These are phyloP conservation scores for Trichoderma sp. DNA, from an alignment of 2,329 filamentous ascomycete genomes.

Conservation along the genomic window DNA sequence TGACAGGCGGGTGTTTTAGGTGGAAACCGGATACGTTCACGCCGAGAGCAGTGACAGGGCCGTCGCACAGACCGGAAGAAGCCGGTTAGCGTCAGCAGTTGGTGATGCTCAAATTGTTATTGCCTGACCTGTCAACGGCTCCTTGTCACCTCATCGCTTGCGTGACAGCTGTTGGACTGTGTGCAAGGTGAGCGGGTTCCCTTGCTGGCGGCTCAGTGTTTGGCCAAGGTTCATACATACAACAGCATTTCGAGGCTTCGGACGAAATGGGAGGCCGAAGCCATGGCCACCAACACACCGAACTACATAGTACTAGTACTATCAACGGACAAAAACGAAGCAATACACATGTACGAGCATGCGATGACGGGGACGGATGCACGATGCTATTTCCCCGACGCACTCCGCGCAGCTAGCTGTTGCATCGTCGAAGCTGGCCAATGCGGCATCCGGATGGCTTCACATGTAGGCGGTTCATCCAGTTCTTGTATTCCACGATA, in stretches of 20 bases:
- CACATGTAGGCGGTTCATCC: background rate
- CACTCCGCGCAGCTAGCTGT: background rate
- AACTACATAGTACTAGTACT: conserved; percentile 11
- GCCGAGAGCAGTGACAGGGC: conserved; percentile 11
- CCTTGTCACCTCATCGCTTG: background rate
- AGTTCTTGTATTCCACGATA: background rate
- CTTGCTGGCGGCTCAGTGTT: background rate
- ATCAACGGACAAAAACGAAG: background rate
- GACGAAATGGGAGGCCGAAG: background rate
- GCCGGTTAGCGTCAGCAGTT: background rate
- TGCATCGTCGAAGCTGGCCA: background rate
- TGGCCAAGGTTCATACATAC: background rate
- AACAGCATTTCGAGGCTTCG: background rate
- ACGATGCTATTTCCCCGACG: conserved; percentile 1
- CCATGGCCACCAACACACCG: conserved; percentile 14
- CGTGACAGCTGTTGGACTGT: background rate
- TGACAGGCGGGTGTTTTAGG: conserved; percentile 8
- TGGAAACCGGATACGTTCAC: conserved; percentile 19
- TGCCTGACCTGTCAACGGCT: background rate
- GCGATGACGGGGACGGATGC: conserved; percentile 7
- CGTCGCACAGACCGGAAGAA: background rate
- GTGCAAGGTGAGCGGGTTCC: background rate
- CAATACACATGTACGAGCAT: background rate
- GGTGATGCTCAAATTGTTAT: background rate
- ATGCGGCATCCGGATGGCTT: background rate